A percentile compares a stretch with the other conserved stretches of the same genome.
phyloP scores from a whole-genome alignment of 2,329 filamentous ascomycete genomes.

The Exophiala mesophila region DNA sequence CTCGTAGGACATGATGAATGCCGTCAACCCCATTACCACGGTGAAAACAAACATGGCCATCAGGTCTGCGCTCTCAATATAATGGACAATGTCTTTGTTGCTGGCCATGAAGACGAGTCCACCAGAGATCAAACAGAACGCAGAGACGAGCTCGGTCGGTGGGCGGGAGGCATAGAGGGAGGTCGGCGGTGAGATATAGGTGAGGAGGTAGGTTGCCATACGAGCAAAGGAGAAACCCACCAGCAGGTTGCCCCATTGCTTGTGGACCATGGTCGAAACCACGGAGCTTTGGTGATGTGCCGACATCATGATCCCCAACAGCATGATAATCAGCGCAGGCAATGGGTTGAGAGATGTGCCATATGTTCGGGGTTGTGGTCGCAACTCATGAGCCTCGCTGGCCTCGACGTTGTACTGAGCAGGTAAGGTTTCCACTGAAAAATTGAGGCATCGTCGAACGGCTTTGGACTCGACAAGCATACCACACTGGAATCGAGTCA shows the following conservation, averaged over 20 bases:
- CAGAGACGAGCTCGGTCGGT: conserved; percentile 79
- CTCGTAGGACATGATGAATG: conserved; percentile 79
- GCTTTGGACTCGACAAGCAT: conserved; percentile 77
- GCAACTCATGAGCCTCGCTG: conserved; percentile 39
- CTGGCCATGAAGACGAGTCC: conserved; percentile 92
- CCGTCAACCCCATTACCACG: conserved; percentile 75
- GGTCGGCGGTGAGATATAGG: conserved; percentile 74
- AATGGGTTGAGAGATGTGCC: conserved; percentile 79
- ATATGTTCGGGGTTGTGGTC: conserved; percentile 62
- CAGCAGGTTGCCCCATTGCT: conserved; percentile 85
- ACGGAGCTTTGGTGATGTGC: conserved; percentile 80
- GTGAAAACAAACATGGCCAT: conserved; percentile 95
- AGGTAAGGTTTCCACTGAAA: conserved; percentile 41
- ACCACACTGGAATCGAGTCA: conserved; percentile 51
- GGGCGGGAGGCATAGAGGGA: conserved; percentile 78
- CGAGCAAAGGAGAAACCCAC: conserved; percentile 75
- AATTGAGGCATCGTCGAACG: conserved; percentile 57
- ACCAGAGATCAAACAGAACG: conserved; percentile 82
- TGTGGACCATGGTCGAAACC: conserved; percentile 86
- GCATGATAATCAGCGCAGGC: conserved; percentile 76
- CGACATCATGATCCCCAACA: conserved; percentile 92
- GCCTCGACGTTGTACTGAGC: conserved; percentile 29
- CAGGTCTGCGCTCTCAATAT: conserved; percentile 71
- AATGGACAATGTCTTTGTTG: conserved; percentile 67
- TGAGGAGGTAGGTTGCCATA: conserved; percentile 69